Percentiles rank a stretch among this genome's conserved stretches.
These are phyloP conservation scores for Mycena pura DNA, from an alignment of 768 basidiomycete species.

Conservation along the genomic window DNA sequence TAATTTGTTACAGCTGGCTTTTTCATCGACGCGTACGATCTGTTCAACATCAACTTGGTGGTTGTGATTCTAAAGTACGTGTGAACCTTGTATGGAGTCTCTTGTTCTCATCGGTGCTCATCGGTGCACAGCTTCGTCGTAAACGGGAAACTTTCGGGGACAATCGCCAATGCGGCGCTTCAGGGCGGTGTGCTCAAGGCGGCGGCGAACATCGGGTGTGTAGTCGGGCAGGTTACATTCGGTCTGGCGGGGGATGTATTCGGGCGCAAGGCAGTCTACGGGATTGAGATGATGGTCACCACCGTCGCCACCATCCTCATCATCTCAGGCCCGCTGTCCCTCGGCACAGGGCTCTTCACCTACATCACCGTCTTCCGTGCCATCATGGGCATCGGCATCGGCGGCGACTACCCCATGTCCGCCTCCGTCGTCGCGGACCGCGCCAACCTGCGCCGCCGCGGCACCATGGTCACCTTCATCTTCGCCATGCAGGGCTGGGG, in stretches of 20 bases:
- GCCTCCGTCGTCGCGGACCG: slow-evolving; percentile 24
- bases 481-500: slow-evolving; percentile 25
- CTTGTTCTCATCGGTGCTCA: neutral
- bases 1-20: slow-evolving; percentile 9
- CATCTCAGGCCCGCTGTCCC: slow-evolving; percentile 12
- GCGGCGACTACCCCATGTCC: slow-evolving; percentile 24
- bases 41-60: slow-evolving; percentile 23
- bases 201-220: slow-evolving; percentile 21
- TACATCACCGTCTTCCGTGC: slow-evolving; percentile 13
- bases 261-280: slow-evolving; percentile 18
- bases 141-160: slow-evolving; percentile 18
- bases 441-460: slow-evolving; percentile 24
- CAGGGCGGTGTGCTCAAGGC: slow-evolving; percentile 23
- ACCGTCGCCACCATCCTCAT: slow-evolving; percentile 13
- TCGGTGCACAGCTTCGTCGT: slow-evolving; percentile 1
- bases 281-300: slow-evolving; percentile 18
- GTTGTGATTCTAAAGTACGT: slow-evolving; percentile 21
- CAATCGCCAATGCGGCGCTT: slow-evolving; percentile 13
- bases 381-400: slow-evolving; percentile 19
- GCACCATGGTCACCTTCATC: slow-evolving; percentile 25
- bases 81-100: neutral
- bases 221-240: slow-evolving; percentile 14
- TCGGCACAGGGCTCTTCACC: slow-evolving; percentile 11
- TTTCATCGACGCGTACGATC: slow-evolving; percentile 22
- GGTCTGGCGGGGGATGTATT: slow-evolving; percentile 20